Base-by-base conservation (phyloP, 768 basidiomycete species). In the Lentinula lateritia region DNA sequence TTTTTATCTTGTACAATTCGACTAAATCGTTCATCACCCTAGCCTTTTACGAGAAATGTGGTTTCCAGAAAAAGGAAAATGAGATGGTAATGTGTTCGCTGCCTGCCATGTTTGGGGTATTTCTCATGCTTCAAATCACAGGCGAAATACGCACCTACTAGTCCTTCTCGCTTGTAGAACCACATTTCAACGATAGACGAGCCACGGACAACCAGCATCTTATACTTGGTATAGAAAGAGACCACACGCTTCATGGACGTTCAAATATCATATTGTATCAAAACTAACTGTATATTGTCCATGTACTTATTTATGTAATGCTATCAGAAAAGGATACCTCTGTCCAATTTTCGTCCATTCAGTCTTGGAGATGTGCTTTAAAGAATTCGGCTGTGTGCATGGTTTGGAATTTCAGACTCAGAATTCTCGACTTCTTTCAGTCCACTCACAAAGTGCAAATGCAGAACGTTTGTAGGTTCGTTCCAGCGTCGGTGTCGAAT, bases 11-110 rank as follows among this genome's bases (percentile, higher is more conserved):
- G 60, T 50, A 48, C 50, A 53, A 16, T 3, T 43, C 45, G 28
- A 15, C 45, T 42, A 50, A 46, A 12, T 46, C 18, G 64, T 38
- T 38, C 38, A 12, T 38, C 12, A 38, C 5, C 38, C 8, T 39
- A 97, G 95, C 92, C 7, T 99, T 99, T 77, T 98, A 99, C 73
- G 80, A 93, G 74, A 98, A 98, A 75, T 99, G 96, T 71, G 96
- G 96, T 18, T 96, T 78, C 68, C 80, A 83, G 73, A 89, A 87
- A 78, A 96, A 95, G 75, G 95, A 95, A 74, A 87, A 83, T 67
- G 92, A 97, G 74, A 98, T 98, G 95, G 95, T 89, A 61, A 61
- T 78, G 72, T 16, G 46, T 28, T 23, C 23, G 38, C 9, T 57
- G 50, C 36, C 28, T 18, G 7, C 8, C 4, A 46, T 46, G 15